Percentiles rank a stretch among this genome's conserved stretches.
These are phyloP conservation scores for Camellia japonica DNA, from an alignment of 148 eudicot species.

Conservation along the genomic window DNA sequence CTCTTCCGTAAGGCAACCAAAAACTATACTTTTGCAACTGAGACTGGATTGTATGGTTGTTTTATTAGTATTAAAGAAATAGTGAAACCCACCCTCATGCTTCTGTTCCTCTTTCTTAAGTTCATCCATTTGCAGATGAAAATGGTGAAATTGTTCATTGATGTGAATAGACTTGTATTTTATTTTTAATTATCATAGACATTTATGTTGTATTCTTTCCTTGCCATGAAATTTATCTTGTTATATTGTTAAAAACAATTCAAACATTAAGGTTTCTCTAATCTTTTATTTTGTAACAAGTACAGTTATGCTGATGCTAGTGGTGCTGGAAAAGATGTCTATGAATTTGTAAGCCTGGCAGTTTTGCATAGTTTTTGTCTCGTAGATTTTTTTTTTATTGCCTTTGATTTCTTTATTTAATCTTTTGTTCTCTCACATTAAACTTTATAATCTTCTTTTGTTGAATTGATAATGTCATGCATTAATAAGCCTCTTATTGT, in stretches of 20 bases:
- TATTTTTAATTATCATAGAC: neutral
- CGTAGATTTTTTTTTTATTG: neutral
- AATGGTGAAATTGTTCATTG: neutral
- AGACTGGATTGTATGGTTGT: neutral
- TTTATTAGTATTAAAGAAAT: neutral
- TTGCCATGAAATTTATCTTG: neutral
- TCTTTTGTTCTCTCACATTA: neutral
- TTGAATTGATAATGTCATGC: neutral
- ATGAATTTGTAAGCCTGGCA: constrained; percentile 59
- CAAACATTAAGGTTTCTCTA: neutral
- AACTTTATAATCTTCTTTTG: neutral
- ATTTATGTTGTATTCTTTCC: neutral
- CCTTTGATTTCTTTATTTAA: neutral
- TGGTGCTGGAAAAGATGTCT: constrained; percentile 73
- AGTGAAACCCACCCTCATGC: neutral
- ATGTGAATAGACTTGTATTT: neutral
- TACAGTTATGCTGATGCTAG: constrained; percentile 73
- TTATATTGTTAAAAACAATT: neutral
- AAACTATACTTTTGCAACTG: neutral
- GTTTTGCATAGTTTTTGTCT: neutral
- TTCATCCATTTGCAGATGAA: neutral
- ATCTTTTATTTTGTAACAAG: neutral
- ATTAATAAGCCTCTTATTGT: constrained; percentile 13
- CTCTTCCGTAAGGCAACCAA: constrained; percentile 60
- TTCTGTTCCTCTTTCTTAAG: neutral